Evolutionary conservation across 73 alveolate species (phyloP).

Genomic region (Paramecium caudatum): DNA sequence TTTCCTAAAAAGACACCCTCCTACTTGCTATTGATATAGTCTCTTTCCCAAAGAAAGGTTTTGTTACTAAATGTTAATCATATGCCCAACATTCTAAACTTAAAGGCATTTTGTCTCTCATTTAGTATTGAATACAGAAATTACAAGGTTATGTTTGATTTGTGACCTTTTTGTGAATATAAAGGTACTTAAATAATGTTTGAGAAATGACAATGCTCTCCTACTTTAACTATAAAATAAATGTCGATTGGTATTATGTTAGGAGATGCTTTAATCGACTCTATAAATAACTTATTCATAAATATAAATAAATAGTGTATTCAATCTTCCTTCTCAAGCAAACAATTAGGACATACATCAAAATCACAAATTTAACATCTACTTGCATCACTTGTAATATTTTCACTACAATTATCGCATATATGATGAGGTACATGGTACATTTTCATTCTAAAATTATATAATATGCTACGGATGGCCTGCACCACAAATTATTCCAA

Average conservation of each 20-base stretch:
- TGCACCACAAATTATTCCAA: slow-evolving; percentile 65
- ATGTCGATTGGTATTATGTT: slow-evolving; percentile 34
- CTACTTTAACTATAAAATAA: slow-evolving; percentile 10
- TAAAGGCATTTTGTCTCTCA: background rate
- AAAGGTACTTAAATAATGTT: background rate
- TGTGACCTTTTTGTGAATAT: background rate
- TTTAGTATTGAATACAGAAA: background rate
- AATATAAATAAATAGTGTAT: background rate
- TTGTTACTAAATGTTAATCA: slow-evolving; percentile 21
- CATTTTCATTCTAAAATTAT: slow-evolving; percentile 31
- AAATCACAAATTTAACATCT: slow-evolving; percentile 52
- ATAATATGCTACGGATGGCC: slow-evolving; percentile 45
- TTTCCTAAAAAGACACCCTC: background rate
- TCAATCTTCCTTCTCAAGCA: slow-evolving; percentile 51
- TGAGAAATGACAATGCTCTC: background rate
- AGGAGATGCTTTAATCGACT: slow-evolving; percentile 25
- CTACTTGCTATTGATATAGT: background rate
- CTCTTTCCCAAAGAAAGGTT: slow-evolving; percentile 35
- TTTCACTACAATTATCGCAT: slow-evolving; percentile 60
- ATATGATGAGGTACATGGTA: slow-evolving; percentile 35
- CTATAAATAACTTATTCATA: slow-evolving; percentile 57
- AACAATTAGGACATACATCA: slow-evolving; percentile 38
- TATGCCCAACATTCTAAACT: slow-evolving; percentile 57
- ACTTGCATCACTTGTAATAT: slow-evolving; percentile 21
- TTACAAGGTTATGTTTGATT: background rate